These are phyloP conservation scores for Tetracentron sinense DNA, from an alignment of 164 flowering plant species.

Conservation along the genomic window DNA sequence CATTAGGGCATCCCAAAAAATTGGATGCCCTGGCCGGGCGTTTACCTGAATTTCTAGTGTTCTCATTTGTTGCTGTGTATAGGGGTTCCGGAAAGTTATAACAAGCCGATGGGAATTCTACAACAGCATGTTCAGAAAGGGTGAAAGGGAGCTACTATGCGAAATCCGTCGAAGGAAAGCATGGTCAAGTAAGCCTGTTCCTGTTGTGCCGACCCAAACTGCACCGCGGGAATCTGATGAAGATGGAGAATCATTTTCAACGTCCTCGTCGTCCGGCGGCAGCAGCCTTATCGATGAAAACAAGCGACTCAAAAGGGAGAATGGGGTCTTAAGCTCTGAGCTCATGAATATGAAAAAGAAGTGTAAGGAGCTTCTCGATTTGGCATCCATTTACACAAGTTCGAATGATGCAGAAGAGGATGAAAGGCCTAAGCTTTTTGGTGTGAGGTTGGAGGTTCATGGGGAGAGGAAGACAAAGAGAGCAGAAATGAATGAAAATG, in stretches of 20 bases:
- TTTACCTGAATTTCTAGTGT: too few species aligned
- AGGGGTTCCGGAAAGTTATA: constrained; percentile 69
- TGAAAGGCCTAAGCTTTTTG: constrained; percentile 57
- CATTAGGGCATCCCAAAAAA: too few species aligned
- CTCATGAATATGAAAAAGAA: constrained; percentile 50
- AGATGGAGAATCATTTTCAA: constrained; percentile 53
- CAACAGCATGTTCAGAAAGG: constrained; percentile 64
- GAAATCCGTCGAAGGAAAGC: constrained; percentile 65
- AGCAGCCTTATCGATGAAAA: constrained; percentile 57
- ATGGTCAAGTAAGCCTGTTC: constrained; percentile 36
- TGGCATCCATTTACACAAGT: constrained; percentile 34
- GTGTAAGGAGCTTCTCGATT: constrained; percentile 61
- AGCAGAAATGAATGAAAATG: constrained; percentile 23
- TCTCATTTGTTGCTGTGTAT: too few species aligned
- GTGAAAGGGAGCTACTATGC: constrained; percentile 41
- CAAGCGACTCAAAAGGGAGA: constrained; percentile 57
- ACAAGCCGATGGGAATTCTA: constrained; percentile 80
- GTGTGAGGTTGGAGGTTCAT: constrained; percentile 56
- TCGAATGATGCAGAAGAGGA: constrained; percentile 19
- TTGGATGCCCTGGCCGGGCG: too few species aligned
- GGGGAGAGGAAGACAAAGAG: constrained; percentile 39
- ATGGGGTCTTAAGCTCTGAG: constrained; percentile 47
- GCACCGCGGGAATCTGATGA: constrained; percentile 32
- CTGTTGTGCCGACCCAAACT: constrained; percentile 3
- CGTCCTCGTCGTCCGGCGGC: constrained; percentile 28